A percentile compares a stretch with the other conserved stretches of the same genome.
These are phyloP conservation scores for Tricharina praecox DNA, from an alignment of 495 filamentous ascomycete genomes.

Conservation along the genomic window DNA sequence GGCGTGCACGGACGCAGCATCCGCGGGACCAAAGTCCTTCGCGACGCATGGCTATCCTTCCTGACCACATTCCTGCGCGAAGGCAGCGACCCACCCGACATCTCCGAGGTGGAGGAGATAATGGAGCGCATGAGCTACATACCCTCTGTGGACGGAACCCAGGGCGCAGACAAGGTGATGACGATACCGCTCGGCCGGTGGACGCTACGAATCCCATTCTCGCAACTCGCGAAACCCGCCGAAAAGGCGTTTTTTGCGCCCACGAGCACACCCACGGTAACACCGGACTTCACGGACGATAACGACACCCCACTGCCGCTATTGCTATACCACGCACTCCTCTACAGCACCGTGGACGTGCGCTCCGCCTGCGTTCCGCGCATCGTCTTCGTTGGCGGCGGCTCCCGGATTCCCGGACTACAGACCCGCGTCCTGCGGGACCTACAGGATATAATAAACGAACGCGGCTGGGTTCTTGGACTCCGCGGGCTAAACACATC, in stretches of 20 bases:
- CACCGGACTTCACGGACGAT: slow-evolving; percentile 51
- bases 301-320: slow-evolving; percentile 60
- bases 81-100: neutral
- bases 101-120: slow-evolving; percentile 24
- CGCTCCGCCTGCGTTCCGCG: slow-evolving; percentile 75
- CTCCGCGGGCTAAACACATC: too few species aligned
- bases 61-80: slow-evolving; percentile 1
- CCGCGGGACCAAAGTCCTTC: slow-evolving; percentile 53
- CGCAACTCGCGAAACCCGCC: slow-evolving; percentile 50
- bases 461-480: slow-evolving; percentile 47
- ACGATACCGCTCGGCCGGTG: neutral
- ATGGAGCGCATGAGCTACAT: slow-evolving; percentile 15
- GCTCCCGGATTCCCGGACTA: slow-evolving; percentile 61
- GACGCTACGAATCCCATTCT: slow-evolving; percentile 47
- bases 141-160: neutral
- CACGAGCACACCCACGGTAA: slow-evolving; percentile 29
- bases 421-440: slow-evolving; percentile 66
- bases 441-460: slow-evolving; percentile 42
- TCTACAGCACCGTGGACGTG: slow-evolving; percentile 61
- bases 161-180: neutral
- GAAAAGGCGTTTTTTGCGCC: slow-evolving; percentile 56
- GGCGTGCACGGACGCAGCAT: slow-evolving; percentile 41
- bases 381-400: slow-evolving; percentile 73
- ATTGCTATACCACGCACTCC: slow-evolving; percentile 58
- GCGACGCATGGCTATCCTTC: slow-evolving; percentile 30